Base-by-base conservation (phyloP, 257 asterid species). In the Solanum chilense region DNA sequence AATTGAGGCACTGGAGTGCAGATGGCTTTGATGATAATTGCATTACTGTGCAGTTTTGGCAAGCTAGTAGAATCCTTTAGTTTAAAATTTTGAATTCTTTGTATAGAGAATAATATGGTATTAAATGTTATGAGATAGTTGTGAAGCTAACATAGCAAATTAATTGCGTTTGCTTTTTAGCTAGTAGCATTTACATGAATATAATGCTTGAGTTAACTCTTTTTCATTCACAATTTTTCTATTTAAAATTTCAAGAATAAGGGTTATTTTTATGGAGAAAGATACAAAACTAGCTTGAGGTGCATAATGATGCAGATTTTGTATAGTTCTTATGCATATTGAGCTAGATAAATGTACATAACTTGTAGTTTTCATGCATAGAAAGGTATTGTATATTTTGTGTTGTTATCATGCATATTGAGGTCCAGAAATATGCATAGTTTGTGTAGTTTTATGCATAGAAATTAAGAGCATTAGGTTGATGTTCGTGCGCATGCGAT, bases 181-280 rank as follows among this genome's bases (percentile, higher is more conserved):
- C 4, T 12, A 12, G 52, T 1, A 4, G 6, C 5, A 45, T 12
- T 45, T 4, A 45, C 16, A 45, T 45, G 13, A 5, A 45, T 45
- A 45, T 45, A 45, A 45, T 6, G 4, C 52, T 45, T 95, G 66
- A 89, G 95, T 93, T 42, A 33, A 86, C 16, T 81, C 71, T 33
- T 75, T 39, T 70, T 45, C 47, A 41, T 81, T 42, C 9, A 14
- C 1, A 41, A 9, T 42, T 39, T 69, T 29, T 9, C 6, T 39
- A 6, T 39, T 42, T 23, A n/a, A 25, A 42, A 13, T n/a, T 21
- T 76, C 6, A 6, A 23, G 56, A 12, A 39, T 84, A 25, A 5
- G 23, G 42, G 62, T 31, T 27, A 31, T 39, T 27, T 37, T 84
- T 3, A 13, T 84, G 29, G 52, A 62, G 44, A 3, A 23, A 23